phyloP scores from a whole-genome alignment of 768 basidiomycete genomes.

The Crassisporium funariophilum region DNA sequence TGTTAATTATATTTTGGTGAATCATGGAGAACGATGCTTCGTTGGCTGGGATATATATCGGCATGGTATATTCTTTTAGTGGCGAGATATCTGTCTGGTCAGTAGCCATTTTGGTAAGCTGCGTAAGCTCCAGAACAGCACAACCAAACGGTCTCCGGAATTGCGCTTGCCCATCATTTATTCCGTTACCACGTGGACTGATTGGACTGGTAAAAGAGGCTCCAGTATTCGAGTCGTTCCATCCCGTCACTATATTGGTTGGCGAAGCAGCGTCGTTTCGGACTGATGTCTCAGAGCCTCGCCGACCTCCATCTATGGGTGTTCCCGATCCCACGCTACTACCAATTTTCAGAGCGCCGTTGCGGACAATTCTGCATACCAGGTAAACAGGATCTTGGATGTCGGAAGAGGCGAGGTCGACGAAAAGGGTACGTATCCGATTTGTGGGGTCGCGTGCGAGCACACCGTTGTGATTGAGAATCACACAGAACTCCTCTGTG shows the following conservation, averaged over 20 bases:
- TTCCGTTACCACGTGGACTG: slow-evolving; percentile 27
- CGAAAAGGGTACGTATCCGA: slow-evolving; percentile 85
- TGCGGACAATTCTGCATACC: slow-evolving; percentile 89
- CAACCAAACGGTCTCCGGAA: slow-evolving; percentile 95
- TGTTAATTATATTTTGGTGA: slow-evolving; percentile 91
- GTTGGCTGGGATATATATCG: slow-evolving; percentile 81
- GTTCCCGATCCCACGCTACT: slow-evolving; percentile 50
- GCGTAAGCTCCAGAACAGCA: slow-evolving; percentile 85
- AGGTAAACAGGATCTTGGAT: slow-evolving; percentile 85
- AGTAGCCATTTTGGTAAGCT: slow-evolving; percentile 64
- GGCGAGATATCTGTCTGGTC: slow-evolving; percentile 67
- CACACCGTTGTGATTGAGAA: slow-evolving; percentile 91
- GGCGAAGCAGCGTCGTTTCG: slow-evolving; percentile 35
- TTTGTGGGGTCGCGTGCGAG: slow-evolving; percentile 76
- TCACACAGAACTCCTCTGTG: slow-evolving; percentile 89
- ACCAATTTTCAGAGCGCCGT: slow-evolving; percentile 81
- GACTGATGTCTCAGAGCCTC: slow-evolving; percentile 56
- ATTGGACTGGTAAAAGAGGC: slow-evolving; percentile 13
- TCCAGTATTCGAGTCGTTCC: slow-evolving; percentile 19
- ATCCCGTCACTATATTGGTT: slow-evolving; percentile 18
- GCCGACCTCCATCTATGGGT: slow-evolving; percentile 44
- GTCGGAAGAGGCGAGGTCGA: slow-evolving; percentile 84
- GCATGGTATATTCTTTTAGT: slow-evolving; percentile 80
- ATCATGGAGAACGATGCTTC: slow-evolving; percentile 90
- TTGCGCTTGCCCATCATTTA: slow-evolving; percentile 41